Evolutionary conservation across 148 eudicot species (phyloP), one percentile per base, ranked within the genome.

Genomic region (Polygonum aviculare): DNA sequence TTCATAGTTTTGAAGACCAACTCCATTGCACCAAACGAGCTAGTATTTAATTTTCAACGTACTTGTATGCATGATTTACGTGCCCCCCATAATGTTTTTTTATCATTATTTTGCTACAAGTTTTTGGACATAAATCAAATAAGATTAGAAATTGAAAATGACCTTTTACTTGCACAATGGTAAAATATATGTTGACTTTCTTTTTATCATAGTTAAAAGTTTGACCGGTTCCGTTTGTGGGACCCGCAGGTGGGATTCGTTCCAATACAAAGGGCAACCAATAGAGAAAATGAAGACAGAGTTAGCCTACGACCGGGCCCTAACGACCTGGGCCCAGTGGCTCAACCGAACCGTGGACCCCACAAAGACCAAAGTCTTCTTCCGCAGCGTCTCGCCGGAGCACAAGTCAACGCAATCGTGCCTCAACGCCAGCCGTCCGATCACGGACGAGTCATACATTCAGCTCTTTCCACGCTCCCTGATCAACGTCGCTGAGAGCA

Each of bases 251-350:
- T 89, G 90, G 93, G 85, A 87, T 80, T 21, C 75, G 57, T 77
- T 82, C 15, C 73, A 85, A 11, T 86, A 79, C 38, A 26, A 74
- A 2, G 89, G 85, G n/a, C 31, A 78, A 40, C 57, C 67, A 44
- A 26, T 69, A 21, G 65, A 84, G 22, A 80, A 89, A 0, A 84
- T 89, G 82, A 73, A 77, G 19, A 72, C 59, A 7, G 82, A 84
- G 59, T 2, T 69, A 52, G 89, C 88, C 15, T 83, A 82, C 31
- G 69, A 81, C 41, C 79, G 78, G 67, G 90, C 82, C 41, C 55
- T 87, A 80, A 65, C 76, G 50, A 87, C 87, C 6, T 89, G 93
- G 93, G 81, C 86, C 8, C 74, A 59, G 12, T 85, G 90, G 90
- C 44, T 86, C 11, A 73, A 79, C 26, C 38, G 41, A 0, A 86